These are phyloP conservation scores for Mrakia hoshinonis DNA, from an alignment of 768 basidiomycete species.

Conservation along the genomic window DNA sequence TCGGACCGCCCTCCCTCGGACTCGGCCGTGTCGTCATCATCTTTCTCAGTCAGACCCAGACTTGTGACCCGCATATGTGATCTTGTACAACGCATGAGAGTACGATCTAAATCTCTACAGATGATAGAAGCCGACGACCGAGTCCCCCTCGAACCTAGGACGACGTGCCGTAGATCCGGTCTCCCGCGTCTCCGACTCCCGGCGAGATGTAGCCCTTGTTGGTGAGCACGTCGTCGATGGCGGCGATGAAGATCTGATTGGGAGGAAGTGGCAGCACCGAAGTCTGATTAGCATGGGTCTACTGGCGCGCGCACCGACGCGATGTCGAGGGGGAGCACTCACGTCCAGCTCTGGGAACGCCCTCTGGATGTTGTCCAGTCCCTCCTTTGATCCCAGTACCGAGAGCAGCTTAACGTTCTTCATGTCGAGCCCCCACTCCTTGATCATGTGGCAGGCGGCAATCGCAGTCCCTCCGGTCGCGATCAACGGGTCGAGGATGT, in stretches of 20 bases:
- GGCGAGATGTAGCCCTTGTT: conserved; percentile 44
- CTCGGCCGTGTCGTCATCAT: too few relatives aligned
- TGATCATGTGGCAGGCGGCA: conserved; percentile 77
- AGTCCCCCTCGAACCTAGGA: neutral
- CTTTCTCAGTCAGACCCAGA: too few relatives aligned
- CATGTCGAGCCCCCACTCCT: conserved; percentile 45
- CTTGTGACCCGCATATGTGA: too few relatives aligned
- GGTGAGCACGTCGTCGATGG: conserved; percentile 66
- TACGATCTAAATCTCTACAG: too few relatives aligned
- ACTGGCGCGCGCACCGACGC: neutral
- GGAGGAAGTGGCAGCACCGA: too few relatives aligned
- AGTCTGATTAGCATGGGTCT: neutral
- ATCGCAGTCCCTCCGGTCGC: conserved; percentile 88
- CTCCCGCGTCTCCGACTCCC: conserved; percentile 24
- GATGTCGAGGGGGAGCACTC: conserved; percentile 11
- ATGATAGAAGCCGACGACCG: too few relatives aligned
- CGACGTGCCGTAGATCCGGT: conserved; percentile 15
- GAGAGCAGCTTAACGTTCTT: conserved; percentile 70
- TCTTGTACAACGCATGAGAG: too few relatives aligned
- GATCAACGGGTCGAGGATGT: conserved; percentile 81
- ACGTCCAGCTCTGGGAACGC: conserved; percentile 77
- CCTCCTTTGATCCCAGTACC: conserved; percentile 67
- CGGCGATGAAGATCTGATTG: conserved; percentile 73
- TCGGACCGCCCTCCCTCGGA: too few relatives aligned
- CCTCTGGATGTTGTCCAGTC: conserved; percentile 56